Percentiles rank a stretch among this genome's conserved stretches.
Evolutionary conservation across 2,329 filamentous ascomycete genomes (phyloP).

Genomic region (Didymella arachidicola): DNA sequence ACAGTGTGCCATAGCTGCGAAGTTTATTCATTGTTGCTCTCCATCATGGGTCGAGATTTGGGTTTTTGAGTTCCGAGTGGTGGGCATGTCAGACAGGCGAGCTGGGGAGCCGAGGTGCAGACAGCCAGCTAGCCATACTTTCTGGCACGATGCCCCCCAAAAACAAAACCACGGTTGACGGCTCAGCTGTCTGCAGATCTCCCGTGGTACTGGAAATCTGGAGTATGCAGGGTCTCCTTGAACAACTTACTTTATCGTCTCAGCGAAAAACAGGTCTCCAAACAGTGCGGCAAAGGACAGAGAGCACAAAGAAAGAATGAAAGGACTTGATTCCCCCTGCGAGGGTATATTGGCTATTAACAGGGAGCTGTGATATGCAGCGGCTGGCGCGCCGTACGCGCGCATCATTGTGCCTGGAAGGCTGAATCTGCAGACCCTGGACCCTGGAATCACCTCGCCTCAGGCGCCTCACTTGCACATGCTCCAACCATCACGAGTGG

Average conservation of each 20-base stretch:
- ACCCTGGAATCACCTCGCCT: neutral
- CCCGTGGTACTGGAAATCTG: neutral
- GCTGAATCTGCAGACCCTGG: slow-evolving; percentile 7
- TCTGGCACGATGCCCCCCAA: neutral
- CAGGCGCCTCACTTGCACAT: slow-evolving; percentile 12
- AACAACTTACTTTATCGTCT: neutral
- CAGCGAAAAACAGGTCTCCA: neutral
- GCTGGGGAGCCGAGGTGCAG: neutral
- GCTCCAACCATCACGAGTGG: slow-evolving; percentile 5
- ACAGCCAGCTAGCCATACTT: neutral
- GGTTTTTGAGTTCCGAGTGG: neutral
- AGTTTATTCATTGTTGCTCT: neutral
- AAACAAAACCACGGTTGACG: neutral
- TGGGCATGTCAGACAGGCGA: neutral
- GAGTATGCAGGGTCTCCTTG: neutral
- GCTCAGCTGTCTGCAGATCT: slow-evolving; percentile 1
- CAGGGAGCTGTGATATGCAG: slow-evolving; percentile 6
- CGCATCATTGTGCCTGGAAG: neutral
- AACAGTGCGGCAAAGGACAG: neutral
- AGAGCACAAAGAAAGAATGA: neutral
- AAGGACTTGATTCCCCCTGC: neutral
- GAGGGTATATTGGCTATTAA: neutral
- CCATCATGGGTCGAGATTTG: neutral
- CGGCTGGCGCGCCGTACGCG: slow-evolving; percentile 8
- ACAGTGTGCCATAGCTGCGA: neutral